These are phyloP conservation scores for Pleurotus platypus DNA, from an alignment of 768 basidiomycete genomes.

Conservation along the genomic window DNA sequence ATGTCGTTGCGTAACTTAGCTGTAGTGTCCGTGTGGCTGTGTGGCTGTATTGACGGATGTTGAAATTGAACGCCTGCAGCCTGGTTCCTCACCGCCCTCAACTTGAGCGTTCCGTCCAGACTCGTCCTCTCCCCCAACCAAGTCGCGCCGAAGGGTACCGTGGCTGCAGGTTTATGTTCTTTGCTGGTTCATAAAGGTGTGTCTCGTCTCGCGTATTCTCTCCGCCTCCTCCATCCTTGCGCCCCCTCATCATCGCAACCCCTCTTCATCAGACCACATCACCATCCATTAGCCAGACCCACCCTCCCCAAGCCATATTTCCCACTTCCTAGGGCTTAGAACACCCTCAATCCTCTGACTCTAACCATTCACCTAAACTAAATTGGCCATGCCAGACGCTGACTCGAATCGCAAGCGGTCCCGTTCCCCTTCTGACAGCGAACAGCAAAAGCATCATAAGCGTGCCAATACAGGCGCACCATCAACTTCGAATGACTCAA, in stretches of 20 bases:
- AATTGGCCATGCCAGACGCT: constrained; percentile 82
- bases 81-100: too few relatives aligned
- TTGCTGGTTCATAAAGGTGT: constrained; percentile 21
- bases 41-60: constrained; percentile 7
- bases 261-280: constrained; percentile 47
- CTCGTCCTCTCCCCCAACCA: too few relatives aligned
- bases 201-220: constrained; percentile 24
- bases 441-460: constrained; percentile 77
- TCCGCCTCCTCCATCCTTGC: constrained; percentile 48
- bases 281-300: constrained; percentile 39
- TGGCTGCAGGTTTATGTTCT: neutral
- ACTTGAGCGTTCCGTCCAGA: too few relatives aligned
- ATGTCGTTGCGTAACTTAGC: neutral
- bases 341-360: constrained; percentile 24
- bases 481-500: constrained; percentile 59
- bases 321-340: constrained; percentile 24
- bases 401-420: constrained; percentile 84
- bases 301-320: constrained; percentile 28
- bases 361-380: constrained; percentile 35
- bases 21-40: constrained; percentile 1
- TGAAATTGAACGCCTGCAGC: neutral
- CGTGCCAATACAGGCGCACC: constrained; percentile 79
- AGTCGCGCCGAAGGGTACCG: neutral
- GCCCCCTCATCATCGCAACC: constrained; percentile 51
- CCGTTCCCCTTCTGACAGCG: constrained; percentile 80